Evolutionary conservation across 768 basidiomycete species (phyloP).

Genomic region (Panellus pusillus): DNA sequence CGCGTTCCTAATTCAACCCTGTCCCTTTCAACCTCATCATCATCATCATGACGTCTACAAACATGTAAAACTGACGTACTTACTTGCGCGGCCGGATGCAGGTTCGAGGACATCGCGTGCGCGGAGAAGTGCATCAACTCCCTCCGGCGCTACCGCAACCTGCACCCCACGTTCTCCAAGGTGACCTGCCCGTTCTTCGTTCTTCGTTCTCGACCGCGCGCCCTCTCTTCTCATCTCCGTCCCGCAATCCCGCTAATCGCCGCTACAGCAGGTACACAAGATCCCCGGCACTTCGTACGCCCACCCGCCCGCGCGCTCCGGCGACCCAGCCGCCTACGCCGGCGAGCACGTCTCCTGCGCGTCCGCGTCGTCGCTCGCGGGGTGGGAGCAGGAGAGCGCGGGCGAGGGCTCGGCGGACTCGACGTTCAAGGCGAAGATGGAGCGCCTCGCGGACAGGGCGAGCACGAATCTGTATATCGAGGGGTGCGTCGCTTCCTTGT

Average conservation of each 20-base stretch:
- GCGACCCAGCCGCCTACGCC: too few species aligned
- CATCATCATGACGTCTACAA: neutral
- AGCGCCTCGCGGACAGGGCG: slow-evolving; percentile 59
- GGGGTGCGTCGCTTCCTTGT: slow-evolving; percentile 41
- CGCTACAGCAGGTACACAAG: slow-evolving; percentile 62
- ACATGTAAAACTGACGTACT: too few species aligned
- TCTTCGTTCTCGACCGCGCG: slow-evolving; percentile 1
- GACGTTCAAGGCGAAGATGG: slow-evolving; percentile 80
- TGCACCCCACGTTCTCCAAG: slow-evolving; percentile 89
- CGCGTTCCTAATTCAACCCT: slow-evolving; percentile 1
- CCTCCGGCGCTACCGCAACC: slow-evolving; percentile 68
- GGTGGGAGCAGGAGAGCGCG: slow-evolving; percentile 25
- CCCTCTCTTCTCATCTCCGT: neutral
- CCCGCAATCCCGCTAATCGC: neutral
- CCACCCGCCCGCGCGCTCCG: slow-evolving; percentile 31
- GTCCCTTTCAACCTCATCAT: too few species aligned
- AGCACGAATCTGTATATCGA: slow-evolving; percentile 85
- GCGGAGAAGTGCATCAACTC: slow-evolving; percentile 75
- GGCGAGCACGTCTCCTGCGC: slow-evolving; percentile 1
- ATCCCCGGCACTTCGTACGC: slow-evolving; percentile 76
- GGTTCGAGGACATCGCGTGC: slow-evolving; percentile 65
- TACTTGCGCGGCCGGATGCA: slow-evolving; percentile 25
- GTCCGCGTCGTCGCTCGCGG: slow-evolving; percentile 21
- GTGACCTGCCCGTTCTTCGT: slow-evolving; percentile 34
- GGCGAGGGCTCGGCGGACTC: slow-evolving; percentile 28